Evolutionary conservation across 495 filamentous ascomycete species (phyloP).

Genomic region (Lasiosphaeria miniovina): DNA sequence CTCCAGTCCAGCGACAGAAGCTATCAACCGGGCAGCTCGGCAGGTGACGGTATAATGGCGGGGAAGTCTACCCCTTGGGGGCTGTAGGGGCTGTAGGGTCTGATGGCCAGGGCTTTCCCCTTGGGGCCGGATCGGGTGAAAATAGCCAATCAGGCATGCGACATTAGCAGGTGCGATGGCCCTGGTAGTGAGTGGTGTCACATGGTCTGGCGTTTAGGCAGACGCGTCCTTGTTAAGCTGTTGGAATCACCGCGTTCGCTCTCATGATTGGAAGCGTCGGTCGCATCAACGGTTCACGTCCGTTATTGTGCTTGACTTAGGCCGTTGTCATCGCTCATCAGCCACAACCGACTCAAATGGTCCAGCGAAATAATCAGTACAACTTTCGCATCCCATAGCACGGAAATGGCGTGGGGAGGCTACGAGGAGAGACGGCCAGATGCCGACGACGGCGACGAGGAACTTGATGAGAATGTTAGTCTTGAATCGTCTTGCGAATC

Average conservation of each 20-base stretch:
- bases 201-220: conserved; percentile 30
- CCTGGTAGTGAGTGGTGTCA: conserved; percentile 6
- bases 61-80: no score
- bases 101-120: no score
- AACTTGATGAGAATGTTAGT: conserved; percentile 68
- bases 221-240: conserved; percentile 21
- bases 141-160: no score
- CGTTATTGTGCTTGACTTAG: background rate
- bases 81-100: no score
- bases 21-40: no score
- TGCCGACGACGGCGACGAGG: conserved; percentile 67
- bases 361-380: background rate
- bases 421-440: conserved; percentile 49
- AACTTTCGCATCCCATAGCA: background rate
- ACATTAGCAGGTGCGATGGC: no score
- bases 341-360: background rate
- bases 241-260: background rate
- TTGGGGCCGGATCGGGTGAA: no score
- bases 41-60: no score
- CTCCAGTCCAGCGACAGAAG: no score
- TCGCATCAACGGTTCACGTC: background rate
- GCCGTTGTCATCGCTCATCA: background rate
- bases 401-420: conserved; percentile 40
- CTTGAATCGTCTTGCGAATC: conserved; percentile 9
- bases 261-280: background rate